Evolutionary conservation across 2,329 filamentous ascomycete species (phyloP).

Genomic region (Trichoderma oligosporum): DNA sequence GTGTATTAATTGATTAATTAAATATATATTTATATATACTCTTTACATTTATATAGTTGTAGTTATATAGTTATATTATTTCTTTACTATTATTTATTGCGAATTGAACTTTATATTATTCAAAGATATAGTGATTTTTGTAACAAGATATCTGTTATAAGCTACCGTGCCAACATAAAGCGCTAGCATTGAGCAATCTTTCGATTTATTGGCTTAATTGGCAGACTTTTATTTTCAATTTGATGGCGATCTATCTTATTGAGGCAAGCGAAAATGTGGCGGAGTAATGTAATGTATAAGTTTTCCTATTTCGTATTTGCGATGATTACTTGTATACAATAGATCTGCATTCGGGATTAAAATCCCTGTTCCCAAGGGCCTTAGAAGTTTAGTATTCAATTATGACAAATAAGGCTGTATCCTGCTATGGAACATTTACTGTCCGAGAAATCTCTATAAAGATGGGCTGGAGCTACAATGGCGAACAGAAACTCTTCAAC

Average conservation of each 20-base stretch:
- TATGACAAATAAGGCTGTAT: background rate
- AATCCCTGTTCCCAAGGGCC: background rate
- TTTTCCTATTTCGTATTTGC: background rate
- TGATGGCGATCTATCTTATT: slow-evolving; percentile 2
- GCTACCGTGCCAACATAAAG: too few species aligned
- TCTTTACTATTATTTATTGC: too few species aligned
- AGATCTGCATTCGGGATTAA: background rate
- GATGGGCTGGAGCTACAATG: background rate
- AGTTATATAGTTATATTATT: too few species aligned
- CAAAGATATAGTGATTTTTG: too few species aligned
- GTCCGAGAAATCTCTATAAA: background rate
- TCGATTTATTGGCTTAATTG: too few species aligned
- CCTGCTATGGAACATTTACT: background rate
- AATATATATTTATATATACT: too few species aligned
- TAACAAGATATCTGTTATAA: too few species aligned
- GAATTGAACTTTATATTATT: too few species aligned
- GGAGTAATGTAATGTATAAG: too few species aligned
- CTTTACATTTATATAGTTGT: too few species aligned
- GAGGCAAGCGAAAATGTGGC: background rate
- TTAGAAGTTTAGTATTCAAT: background rate
- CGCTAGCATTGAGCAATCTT: background rate
- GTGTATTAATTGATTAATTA: too few species aligned
- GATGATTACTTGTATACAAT: slow-evolving; percentile 3
- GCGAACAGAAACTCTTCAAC: background rate
- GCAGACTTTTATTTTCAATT: too few species aligned